Percentiles rank a stretch among this genome's conserved stretches.
Evolutionary conservation across 2,329 filamentous ascomycete genomes (phyloP).

Genomic region (Lecanicillium sp.): DNA sequence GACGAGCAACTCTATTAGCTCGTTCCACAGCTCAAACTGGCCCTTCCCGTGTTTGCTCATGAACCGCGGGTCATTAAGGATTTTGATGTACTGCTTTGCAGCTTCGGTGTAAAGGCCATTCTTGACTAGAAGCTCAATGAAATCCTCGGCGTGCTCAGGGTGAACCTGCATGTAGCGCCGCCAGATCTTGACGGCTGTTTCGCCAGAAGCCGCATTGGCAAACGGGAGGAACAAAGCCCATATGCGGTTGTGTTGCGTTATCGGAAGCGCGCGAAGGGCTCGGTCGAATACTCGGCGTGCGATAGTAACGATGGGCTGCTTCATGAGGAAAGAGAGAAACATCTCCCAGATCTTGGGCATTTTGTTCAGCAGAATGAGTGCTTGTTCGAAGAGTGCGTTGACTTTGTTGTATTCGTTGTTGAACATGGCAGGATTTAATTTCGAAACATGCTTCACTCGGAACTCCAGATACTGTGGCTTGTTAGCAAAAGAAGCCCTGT

Average conservation of each 20-base stretch:
- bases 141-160: constrained; percentile 91
- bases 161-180: constrained; percentile 94
- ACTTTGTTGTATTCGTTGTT: constrained; percentile 83
- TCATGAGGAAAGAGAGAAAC: constrained; percentile 84
- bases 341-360: constrained; percentile 99
- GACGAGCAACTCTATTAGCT: constrained; percentile 93
- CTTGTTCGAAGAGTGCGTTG: constrained; percentile 88
- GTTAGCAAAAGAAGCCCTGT: constrained; percentile 1
- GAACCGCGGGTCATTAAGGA: constrained; percentile 86
- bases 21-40: constrained; percentile 93
- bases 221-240: constrained; percentile 91
- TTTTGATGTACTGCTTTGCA: constrained; percentile 81
- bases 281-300: constrained; percentile 88
- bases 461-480: constrained; percentile 71
- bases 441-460: constrained; percentile 71
- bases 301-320: constrained; percentile 84
- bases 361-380: constrained; percentile 90
- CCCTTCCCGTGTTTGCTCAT: constrained; percentile 90
- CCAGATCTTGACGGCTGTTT: constrained; percentile 91
- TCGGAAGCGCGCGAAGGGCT: constrained; percentile 80
- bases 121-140: constrained; percentile 80
- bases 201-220: constrained; percentile 81
- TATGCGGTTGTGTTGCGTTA: constrained; percentile 92
- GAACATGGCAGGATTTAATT: constrained; percentile 76
- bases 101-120: constrained; percentile 85